A percentile compares a stretch with the other conserved stretches of the same genome.
phyloP scores from a whole-genome alignment of 768 basidiomycete species.

The Mrakia hoshinonis region DNA sequence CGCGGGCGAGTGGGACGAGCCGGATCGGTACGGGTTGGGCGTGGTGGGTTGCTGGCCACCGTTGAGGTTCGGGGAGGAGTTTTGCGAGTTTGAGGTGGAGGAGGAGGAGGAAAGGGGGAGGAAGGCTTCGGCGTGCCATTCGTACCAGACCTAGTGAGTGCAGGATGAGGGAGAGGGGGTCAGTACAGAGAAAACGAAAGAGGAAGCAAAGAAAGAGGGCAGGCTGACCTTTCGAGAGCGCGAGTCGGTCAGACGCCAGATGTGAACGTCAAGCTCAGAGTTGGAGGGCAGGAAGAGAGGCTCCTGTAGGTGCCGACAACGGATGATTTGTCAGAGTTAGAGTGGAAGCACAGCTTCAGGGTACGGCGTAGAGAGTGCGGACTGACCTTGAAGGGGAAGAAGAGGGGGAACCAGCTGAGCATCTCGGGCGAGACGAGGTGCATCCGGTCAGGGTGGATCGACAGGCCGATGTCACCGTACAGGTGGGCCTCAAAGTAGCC shows the following conservation, averaged over 20 bases:
- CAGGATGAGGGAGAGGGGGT: neutral
- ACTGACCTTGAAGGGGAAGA: constrained; percentile 84
- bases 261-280: constrained; percentile 80
- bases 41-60: constrained; percentile 9
- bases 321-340: neutral
- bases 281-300: constrained; percentile 87
- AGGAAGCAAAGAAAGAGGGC: neutral
- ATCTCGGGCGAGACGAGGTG: constrained; percentile 85
- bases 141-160: constrained; percentile 70
- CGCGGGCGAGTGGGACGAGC: constrained; percentile 14
- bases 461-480: constrained; percentile 80
- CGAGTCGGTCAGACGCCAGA: constrained; percentile 87
- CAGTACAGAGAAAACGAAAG: neutral
- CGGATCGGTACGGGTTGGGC: constrained; percentile 20
- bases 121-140: constrained; percentile 95
- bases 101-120: constrained; percentile 51
- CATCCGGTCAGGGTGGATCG: constrained; percentile 84
- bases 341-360: neutral
- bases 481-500: constrained; percentile 95
- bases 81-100: constrained; percentile 33
- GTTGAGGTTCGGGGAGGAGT: constrained; percentile 24
- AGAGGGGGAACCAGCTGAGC: constrained; percentile 98
- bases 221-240: constrained; percentile 46
- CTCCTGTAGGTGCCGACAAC: constrained; percentile 50
- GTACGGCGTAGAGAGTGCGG: neutral